phyloP scores from a whole-genome alignment of 768 basidiomycete species.

The Boletus vermiculosoides region DNA sequence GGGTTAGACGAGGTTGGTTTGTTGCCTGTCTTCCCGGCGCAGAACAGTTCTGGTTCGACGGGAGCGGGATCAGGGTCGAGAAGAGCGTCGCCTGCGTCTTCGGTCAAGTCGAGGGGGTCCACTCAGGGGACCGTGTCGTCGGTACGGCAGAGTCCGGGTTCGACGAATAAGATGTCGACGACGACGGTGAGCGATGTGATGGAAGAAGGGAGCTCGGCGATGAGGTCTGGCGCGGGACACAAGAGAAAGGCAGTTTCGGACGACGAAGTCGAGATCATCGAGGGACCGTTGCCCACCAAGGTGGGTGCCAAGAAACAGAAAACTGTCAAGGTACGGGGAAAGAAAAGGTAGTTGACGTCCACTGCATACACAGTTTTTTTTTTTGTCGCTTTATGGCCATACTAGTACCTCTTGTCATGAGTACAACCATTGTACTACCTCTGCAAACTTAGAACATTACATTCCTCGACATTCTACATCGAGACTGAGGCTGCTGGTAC shows the following conservation, averaged over 20 bases:
- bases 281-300: constrained; percentile 44
- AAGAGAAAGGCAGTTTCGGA: constrained; percentile 60
- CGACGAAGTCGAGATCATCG: constrained; percentile 55
- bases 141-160: constrained; percentile 49
- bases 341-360: constrained; percentile 35
- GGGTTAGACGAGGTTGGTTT: constrained; percentile 31
- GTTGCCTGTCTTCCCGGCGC: constrained; percentile 26
- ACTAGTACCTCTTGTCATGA: background rate
- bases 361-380: no score
- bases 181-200: constrained; percentile 44
- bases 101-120: constrained; percentile 42
- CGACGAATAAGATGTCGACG: constrained; percentile 41
- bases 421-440: background rate
- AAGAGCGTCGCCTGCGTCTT: constrained; percentile 48
- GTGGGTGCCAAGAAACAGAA: constrained; percentile 35
- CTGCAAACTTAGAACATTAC: background rate
- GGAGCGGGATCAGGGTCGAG: constrained; percentile 31
- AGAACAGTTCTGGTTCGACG: constrained; percentile 12
- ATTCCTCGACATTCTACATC: no score
- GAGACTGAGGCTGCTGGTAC: no score
- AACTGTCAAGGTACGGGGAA: constrained; percentile 38
- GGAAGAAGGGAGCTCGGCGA: constrained; percentile 38
- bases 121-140: constrained; percentile 28
- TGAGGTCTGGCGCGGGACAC: background rate
- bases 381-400: background rate